Evolutionary conservation across 2,329 filamentous ascomycete species (phyloP), one percentile per base, ranked within the genome.

Genomic region (Ophiostoma fasciatum): DNA sequence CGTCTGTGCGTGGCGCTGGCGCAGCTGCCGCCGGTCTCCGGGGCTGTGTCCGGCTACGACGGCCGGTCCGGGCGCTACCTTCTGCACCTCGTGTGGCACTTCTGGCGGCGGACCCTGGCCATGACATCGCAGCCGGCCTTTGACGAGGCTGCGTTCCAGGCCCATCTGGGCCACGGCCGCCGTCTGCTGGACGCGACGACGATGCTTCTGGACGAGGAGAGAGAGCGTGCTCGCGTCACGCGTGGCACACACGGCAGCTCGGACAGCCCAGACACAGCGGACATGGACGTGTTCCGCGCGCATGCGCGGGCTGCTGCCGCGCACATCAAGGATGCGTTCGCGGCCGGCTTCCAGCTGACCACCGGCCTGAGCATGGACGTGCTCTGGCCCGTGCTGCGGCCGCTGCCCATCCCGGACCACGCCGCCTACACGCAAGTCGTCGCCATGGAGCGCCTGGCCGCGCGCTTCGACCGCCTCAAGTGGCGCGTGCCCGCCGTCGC

Each of bases 281-380:
- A 18, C 2, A 12, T 13, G 7, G 7, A 21, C 7, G 20, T 22
- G 11, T 25, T 37, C 23, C 50, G 47, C 3, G 49, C 58, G 2
- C 56, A 73, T n/a, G 48, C 62, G 4, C 46, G 49, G 2, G 43
- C 50, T 9, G 49, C 71, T 25, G 46, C 62, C 2, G 48, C 54
- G 1, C 60, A 55, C 6, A 48, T 78, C 3, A 56, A 66, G 29
- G 59, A 59, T 27, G 65, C 66, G 33, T 88, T 93, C 49, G 66
- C 71, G 18, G 66, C 72, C 13, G 75, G 73, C 2, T 87, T 85
- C 59, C 74, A 74, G 37, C 59, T 92, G 12, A 74, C 64, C 0
- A 85, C 79, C 3, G 85, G 84, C 0, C 60, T 85, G 11, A 78
- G 74, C 45, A 90, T 92, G 81, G 81, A 90, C 50, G 54, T 61